Percentiles rank a stretch among this genome's conserved stretches.
Conservation (phyloP, 345 rosid species). For the Nasturtium officinale region DNA sequence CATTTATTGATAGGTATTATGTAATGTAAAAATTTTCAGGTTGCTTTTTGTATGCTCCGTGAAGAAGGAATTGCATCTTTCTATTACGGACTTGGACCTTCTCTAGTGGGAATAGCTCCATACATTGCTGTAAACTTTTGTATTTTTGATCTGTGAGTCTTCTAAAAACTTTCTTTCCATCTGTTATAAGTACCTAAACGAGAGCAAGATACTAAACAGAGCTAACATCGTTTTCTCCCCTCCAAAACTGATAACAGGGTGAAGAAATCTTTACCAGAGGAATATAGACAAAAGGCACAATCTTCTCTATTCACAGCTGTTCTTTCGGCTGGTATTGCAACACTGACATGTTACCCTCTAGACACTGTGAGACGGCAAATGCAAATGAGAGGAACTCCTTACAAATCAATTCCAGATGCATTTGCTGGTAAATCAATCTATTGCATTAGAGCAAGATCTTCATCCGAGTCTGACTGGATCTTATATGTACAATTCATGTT, state of each 20-base stretch:
- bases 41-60: slow-evolving; percentile 84
- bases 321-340: slow-evolving; percentile 81
- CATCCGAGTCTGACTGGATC: not conserved
- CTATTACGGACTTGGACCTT: slow-evolving; percentile 92
- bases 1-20: slow-evolving; percentile 18
- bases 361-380: slow-evolving; percentile 97
- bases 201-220: not conserved
- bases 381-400: slow-evolving; percentile 94
- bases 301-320: slow-evolving; percentile 83
- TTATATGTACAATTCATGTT: slow-evolving; percentile 4
- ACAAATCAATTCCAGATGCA: slow-evolving; percentile 85
- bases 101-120: slow-evolving; percentile 92
- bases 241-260: slow-evolving; percentile 55
- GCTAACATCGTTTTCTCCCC: not conserved
- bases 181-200: not conserved
- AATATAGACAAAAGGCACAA: slow-evolving; percentile 69
- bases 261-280: slow-evolving; percentile 89
- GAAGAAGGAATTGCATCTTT: slow-evolving; percentile 93
- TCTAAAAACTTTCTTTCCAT: slow-evolving; percentile 12
- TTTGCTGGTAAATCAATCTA: slow-evolving; percentile 56
- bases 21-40: slow-evolving; percentile 48
- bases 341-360: slow-evolving; percentile 90
- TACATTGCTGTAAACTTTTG: slow-evolving; percentile 97
- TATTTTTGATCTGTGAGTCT: slow-evolving; percentile 87
- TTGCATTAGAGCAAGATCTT: slow-evolving; percentile 5